These are phyloP conservation scores for Polyporus tsugae DNA, from an alignment of 1,284 basidiomycete genomes.

Conservation along the genomic window DNA sequence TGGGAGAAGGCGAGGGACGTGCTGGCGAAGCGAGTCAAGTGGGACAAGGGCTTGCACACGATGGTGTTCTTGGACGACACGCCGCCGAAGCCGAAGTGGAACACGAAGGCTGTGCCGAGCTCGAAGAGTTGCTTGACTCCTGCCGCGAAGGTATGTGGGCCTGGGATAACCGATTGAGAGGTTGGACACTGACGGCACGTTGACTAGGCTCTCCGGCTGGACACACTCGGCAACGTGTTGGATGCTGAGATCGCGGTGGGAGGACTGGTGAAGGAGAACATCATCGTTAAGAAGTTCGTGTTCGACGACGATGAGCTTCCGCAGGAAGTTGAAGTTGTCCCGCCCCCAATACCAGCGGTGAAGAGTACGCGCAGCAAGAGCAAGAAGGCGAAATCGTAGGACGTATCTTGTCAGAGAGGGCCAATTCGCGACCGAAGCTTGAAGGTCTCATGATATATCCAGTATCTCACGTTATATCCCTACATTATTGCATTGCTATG, in stretches of 20 bases:
- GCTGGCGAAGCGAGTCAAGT: constrained; percentile 70
- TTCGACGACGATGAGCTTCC: constrained; percentile 67
- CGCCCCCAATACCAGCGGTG: constrained; percentile 25
- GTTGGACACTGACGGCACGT: constrained; percentile 4
- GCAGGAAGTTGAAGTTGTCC: constrained; percentile 43
- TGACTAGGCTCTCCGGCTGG: constrained; percentile 68
- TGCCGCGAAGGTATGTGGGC: constrained; percentile 64
- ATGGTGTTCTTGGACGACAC: constrained; percentile 68
- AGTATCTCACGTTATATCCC: constrained; percentile 31
- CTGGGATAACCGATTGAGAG: background rate
- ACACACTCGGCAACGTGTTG: constrained; percentile 78
- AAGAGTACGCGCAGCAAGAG: constrained; percentile 60
- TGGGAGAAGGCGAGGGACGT: constrained; percentile 80
- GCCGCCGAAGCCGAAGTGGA: constrained; percentile 54
- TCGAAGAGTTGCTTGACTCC: constrained; percentile 72
- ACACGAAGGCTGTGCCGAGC: constrained; percentile 49
- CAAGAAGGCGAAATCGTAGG: constrained; percentile 50
- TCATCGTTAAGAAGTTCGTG: constrained; percentile 82
- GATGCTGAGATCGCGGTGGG: constrained; percentile 67
- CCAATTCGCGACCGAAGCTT: background rate
- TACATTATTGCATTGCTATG: constrained; percentile 32
- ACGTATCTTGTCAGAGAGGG: background rate
- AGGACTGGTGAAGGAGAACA: constrained; percentile 69
- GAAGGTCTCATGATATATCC: constrained; percentile 27
- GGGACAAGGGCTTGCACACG: constrained; percentile 77